Evolutionary conservation across 495 filamentous ascomycete genomes (phyloP).

Genomic region (Trichoderma gamsii): DNA sequence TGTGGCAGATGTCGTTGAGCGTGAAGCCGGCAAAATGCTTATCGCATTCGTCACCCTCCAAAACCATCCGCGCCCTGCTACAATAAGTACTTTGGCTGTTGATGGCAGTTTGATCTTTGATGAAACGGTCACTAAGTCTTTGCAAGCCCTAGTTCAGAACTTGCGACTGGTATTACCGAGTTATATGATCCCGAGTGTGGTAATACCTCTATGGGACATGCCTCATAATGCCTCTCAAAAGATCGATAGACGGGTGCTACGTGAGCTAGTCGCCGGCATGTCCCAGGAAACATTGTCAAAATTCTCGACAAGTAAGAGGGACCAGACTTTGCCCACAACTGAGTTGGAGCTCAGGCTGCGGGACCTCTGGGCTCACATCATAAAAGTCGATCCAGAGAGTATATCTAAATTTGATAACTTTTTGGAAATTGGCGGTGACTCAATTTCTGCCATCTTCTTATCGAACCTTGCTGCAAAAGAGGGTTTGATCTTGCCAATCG

Average conservation of each 20-base stretch:
- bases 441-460: slow-evolving; percentile 2
- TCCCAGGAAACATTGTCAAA: slow-evolving; percentile 35
- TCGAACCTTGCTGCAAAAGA: neutral
- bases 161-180: neutral
- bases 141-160: neutral
- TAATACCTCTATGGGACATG: slow-evolving; percentile 35
- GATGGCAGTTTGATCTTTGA: neutral
- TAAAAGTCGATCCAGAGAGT: slow-evolving; percentile 21
- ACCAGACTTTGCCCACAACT: slow-evolving; percentile 32
- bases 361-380: slow-evolving; percentile 36
- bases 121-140: neutral
- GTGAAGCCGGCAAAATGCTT: slow-evolving; percentile 5
- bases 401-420: slow-evolving; percentile 37
- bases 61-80: neutral
- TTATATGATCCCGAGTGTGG: slow-evolving; percentile 23
- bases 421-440: slow-evolving; percentile 26
- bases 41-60: neutral
- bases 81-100: neutral
- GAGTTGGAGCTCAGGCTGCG: slow-evolving; percentile 38
- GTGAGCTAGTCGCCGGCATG: slow-evolving; percentile 33
- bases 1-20: slow-evolving; percentile 1
- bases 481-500: neutral
- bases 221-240: slow-evolving; percentile 24
- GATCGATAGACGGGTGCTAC: slow-evolving; percentile 31
- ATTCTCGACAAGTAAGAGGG: slow-evolving; percentile 26